Percentiles rank a stretch among this genome's conserved stretches.
These are phyloP conservation scores for Zychaea mexicana DNA, from an alignment of 371 early-diverging fungal genomes.

Conservation along the genomic window DNA sequence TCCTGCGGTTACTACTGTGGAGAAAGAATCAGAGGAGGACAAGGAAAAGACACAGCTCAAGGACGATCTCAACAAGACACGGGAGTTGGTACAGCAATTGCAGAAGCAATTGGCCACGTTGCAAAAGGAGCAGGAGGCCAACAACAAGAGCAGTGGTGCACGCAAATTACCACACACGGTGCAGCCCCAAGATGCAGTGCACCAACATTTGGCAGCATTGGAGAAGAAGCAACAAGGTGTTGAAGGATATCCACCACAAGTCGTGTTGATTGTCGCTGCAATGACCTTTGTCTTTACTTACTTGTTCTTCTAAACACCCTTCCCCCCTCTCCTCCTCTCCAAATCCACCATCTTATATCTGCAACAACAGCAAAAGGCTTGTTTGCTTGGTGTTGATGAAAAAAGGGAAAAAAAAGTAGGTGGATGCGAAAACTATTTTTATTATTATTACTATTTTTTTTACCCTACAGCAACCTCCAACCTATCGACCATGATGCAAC, in stretches of 20 bases:
- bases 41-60: constrained; percentile 24
- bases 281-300: constrained; percentile 50
- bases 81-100: constrained; percentile 25
- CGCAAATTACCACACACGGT: constrained; percentile 36
- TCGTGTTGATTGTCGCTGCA: constrained; percentile 44
- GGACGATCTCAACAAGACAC: constrained; percentile 22
- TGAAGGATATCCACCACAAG: constrained; percentile 55
- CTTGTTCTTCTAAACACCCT: constrained; percentile 44
- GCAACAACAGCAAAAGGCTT: too few relatives aligned
- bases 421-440: too few relatives aligned
- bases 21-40: neutral
- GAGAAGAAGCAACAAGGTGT: constrained; percentile 48
- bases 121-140: constrained; percentile 24
- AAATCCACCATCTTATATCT: neutral
- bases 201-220: constrained; percentile 57
- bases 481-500: too few relatives aligned
- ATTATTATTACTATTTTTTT: too few relatives aligned
- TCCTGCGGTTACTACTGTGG: neutral
- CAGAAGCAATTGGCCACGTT: constrained; percentile 24
- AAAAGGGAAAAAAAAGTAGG: too few relatives aligned
- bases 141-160: constrained; percentile 24
- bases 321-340: neutral
- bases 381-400: too few relatives aligned
- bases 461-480: too few relatives aligned
- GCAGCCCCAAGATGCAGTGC: constrained; percentile 50